Evolutionary conservation across 2,329 filamentous ascomycete genomes (phyloP), one percentile per base, ranked within the genome.

Genomic region (Exophiala bonariae): DNA sequence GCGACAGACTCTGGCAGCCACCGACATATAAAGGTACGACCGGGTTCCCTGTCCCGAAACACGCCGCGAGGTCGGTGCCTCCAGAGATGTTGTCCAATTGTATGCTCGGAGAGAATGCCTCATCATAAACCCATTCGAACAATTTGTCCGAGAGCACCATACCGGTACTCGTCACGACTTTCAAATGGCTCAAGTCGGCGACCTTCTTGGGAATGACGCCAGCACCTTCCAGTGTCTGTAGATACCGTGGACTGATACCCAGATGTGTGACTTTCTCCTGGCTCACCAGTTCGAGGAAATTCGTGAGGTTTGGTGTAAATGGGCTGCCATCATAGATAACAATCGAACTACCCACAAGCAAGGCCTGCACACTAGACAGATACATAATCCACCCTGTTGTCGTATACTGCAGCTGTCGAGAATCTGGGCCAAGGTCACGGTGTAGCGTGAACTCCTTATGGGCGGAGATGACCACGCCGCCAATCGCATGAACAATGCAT

Each of bases 361-460:
- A 71, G 3, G 75, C 71, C 16, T 75, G 72, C 0, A 88, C 72
- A 30, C 77, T 79, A 2, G 74, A 35, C 36, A 55, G 38, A 62
- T 92, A 93, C 89, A 95, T 95, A 67, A 95, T 93, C 89, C 89
- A 95, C 0, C 87, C 86, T 0, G 86, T 89, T 0, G 82, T 86
- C 1, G 82, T 85, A 59, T 81, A 84, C 60, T 85, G 81, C 26
- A 84, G 55, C 7, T 68, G 62, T 0, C 75, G 71, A 13, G 64
- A 74, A 1, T 70, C 63, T 0, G 73, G 62, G 0, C 64, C 64
- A 33, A 75, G 57, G 39, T 77, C 69, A 5, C 71, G 64, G 55
- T 84, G 79, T 17, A 84, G 60, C 17, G 62, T 66, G 1, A 70
- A 72, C 63, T 95, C 89, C 61, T 91, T 84, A 32, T 65, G 66